phyloP scores from a whole-genome alignment of 768 basidiomycete species.

The Neoboletus magnificus region DNA sequence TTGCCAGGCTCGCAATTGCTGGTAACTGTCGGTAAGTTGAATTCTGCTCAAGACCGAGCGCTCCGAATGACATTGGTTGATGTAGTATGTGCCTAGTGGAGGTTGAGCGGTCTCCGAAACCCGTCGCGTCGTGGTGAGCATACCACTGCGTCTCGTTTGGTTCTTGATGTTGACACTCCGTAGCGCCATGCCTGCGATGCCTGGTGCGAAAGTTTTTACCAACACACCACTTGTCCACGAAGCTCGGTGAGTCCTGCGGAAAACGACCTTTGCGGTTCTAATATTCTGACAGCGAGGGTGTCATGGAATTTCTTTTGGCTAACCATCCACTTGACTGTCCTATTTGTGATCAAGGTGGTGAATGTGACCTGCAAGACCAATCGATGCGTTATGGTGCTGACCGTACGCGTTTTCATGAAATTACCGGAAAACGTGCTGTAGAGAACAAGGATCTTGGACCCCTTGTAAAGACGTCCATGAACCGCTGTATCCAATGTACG shows the following conservation, averaged over 20 bases:
- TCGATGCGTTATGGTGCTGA: conserved; percentile 99
- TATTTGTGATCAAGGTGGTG: conserved; percentile 97
- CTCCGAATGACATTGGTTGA: conserved; percentile 3
- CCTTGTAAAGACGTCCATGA: conserved; percentile 98
- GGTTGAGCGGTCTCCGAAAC: conserved; percentile 93
- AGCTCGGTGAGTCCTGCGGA: conserved; percentile 54
- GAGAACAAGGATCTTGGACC: conserved; percentile 99
- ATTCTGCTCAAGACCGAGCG: conserved; percentile 1
- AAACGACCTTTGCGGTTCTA: not conserved
- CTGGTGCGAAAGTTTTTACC: conserved; percentile 87
- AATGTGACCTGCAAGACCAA: conserved; percentile 98
- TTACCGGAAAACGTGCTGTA: conserved; percentile 94
- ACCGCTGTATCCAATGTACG: conserved; percentile 98
- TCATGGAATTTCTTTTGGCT: conserved; percentile 97
- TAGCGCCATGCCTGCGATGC: conserved; percentile 98
- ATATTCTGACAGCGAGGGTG: conserved; percentile 68
- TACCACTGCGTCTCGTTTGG: not conserved
- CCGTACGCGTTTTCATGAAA: conserved; percentile 97
- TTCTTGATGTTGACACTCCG: not conserved
- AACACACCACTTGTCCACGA: conserved; percentile 89
- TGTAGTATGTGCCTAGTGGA: conserved; percentile 96
- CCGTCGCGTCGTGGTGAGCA: conserved; percentile 86
- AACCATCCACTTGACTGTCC: conserved; percentile 99
- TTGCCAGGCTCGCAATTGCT: conserved; percentile 83
- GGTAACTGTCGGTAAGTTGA: conserved; percentile 87